phyloP scores from a whole-genome alignment of 2,329 filamentous ascomycete genomes.

The Aspergillus awamori region DNA sequence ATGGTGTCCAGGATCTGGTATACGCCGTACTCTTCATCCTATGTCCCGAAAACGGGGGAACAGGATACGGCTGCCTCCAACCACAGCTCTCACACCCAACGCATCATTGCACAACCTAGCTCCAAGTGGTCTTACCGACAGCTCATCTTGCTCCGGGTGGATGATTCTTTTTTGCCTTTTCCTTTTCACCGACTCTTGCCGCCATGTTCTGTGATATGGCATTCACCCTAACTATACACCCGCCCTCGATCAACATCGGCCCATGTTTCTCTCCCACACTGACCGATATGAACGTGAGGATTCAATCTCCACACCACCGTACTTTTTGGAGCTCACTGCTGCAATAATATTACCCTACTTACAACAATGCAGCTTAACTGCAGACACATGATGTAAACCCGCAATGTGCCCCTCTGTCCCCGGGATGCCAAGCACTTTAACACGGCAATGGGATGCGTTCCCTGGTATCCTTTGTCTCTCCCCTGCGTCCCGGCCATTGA shows the following conservation, averaged over 20 bases:
- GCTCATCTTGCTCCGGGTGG: slow-evolving; percentile 2
- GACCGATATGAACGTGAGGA: background rate
- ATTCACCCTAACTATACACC: background rate
- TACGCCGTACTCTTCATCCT: slow-evolving; percentile 31
- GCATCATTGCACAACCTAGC: slow-evolving; percentile 11
- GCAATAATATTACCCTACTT: background rate
- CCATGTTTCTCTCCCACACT: background rate
- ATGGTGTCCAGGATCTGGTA: slow-evolving; percentile 28
- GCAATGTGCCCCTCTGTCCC: background rate
- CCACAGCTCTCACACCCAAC: slow-evolving; percentile 1
- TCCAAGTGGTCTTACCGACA: slow-evolving; percentile 7
- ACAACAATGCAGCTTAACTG: background rate
- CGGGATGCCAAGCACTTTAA: background rate
- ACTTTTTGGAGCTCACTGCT: too few species aligned
- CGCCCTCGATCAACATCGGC: background rate
- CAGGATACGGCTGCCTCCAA: slow-evolving; percentile 13
- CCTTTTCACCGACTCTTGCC: slow-evolving; percentile 11
- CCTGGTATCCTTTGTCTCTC: background rate
- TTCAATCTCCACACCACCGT: background rate
- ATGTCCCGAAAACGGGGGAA: slow-evolving; percentile 17
- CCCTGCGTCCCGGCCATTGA: background rate
- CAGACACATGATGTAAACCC: background rate
- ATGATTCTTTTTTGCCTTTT: slow-evolving; percentile 7
- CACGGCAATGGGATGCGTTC: background rate
- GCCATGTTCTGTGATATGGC: too few species aligned